phyloP scores from a whole-genome alignment of 2,329 filamentous ascomycete species.

The Lasiodiplodia sp. region DNA sequence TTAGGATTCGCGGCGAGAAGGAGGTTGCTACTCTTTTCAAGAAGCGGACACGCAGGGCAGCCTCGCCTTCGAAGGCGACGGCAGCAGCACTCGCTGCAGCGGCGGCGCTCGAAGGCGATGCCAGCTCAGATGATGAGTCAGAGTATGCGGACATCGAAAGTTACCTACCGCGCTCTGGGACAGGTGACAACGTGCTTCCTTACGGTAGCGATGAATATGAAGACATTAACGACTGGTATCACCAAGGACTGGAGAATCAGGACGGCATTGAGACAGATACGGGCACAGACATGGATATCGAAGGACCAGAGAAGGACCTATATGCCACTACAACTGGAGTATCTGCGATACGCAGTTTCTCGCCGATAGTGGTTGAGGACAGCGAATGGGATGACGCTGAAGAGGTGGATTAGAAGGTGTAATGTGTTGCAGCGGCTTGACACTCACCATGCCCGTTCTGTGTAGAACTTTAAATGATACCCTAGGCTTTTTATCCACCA shows the following conservation, averaged over 20 bases:
- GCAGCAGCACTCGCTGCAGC: slow-evolving; percentile 8
- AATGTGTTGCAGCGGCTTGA: not conserved
- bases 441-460: not conserved
- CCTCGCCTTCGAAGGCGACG: slow-evolving; percentile 33
- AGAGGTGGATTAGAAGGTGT: slow-evolving; percentile 42
- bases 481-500: not conserved
- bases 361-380: slow-evolving; percentile 58
- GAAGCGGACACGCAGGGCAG: slow-evolving; percentile 46
- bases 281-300: not conserved
- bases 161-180: not conserved
- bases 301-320: not conserved
- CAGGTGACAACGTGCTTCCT: not conserved
- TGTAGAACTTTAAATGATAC: slow-evolving; percentile 5
- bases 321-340: not conserved
- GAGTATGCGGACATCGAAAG: slow-evolving; percentile 13
- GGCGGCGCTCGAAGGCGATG: not conserved
- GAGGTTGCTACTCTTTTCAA: slow-evolving; percentile 74
- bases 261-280: not conserved
- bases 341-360: not conserved
- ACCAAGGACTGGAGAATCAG: not conserved
- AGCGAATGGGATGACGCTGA: slow-evolving; percentile 62
- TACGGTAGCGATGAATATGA: slow-evolving; percentile 4
- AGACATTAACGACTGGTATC: slow-evolving; percentile 10
- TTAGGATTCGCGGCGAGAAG: slow-evolving; percentile 74
- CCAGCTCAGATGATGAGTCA: not conserved